Evolutionary conservation across 2,329 filamentous ascomycete species (phyloP), one percentile per base, ranked within the genome.

Genomic region (Diplodia scrobiculata): DNA sequence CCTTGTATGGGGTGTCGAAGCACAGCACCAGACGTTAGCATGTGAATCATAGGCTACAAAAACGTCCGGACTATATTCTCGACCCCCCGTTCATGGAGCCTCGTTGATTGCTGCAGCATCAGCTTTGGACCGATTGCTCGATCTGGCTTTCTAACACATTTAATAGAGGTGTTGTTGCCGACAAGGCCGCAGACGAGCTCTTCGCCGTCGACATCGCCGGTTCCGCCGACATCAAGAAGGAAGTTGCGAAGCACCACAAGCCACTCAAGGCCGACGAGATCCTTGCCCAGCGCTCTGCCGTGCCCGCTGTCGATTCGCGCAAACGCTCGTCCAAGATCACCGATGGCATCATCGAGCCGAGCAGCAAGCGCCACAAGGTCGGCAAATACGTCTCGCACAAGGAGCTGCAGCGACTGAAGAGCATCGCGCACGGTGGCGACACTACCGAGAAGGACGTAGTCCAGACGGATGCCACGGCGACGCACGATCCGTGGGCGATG

Each of bases 261-360:
- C 84, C 85, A 5, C 86, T 99, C 71, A 96, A 92, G 79, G 88
- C 89, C 69, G 94, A 99, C 75, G 91, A 98, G 75, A 98, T 99
- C 69, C 88, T 99, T 71, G 88, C 90, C 34, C 84, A 89, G 73
- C 89, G 95, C 68, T 97, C 93, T 41, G 88, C 88, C 13, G 85
- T 98, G 9, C 90, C 92, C 3, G 89, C 91, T 13, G 86, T 99
- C 6, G 85, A 90, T 27, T 84, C 86, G 69, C 88, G 89, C 72
- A 99, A 98, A 81, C 88, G 94, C 60, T 86, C 85, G 14, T 76
- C 87, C 58, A 89, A 87, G 73, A 87, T 89, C 10, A 88, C 87
- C 19, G 87, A 96, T 73, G 90, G 91, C 48, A 81, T 94, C 38
- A 79, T 93, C 58, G 84, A 88, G 21, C 80, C 81, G 25, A 82